Percentiles rank a stretch among this genome's conserved stretches.
Evolutionary conservation across 2,329 filamentous ascomycete genomes (phyloP).

Genomic region (Pezicula radicicola): DNA sequence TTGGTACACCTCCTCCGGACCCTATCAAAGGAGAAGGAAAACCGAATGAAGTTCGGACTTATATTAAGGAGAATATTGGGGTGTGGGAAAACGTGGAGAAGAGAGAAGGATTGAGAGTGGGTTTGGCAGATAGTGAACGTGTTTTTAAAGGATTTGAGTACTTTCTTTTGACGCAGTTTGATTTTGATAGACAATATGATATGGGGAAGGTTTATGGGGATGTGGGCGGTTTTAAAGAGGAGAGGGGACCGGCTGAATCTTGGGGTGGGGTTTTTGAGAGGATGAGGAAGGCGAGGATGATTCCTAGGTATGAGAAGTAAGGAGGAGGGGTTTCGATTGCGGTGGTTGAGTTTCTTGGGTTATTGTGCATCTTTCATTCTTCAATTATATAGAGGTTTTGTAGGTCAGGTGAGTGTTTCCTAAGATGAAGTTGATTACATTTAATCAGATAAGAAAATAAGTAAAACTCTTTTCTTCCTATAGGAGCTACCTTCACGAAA

Average conservation of each 20-base stretch:
- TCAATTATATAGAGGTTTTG: background rate
- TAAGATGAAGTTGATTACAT: no score
- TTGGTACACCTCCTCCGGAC: slow-evolving; percentile 30
- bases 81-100: slow-evolving; percentile 30
- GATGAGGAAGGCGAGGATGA: slow-evolving; percentile 38
- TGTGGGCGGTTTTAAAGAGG: slow-evolving; percentile 34
- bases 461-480: no score
- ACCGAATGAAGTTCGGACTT: slow-evolving; percentile 29
- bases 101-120: slow-evolving; percentile 34
- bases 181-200: slow-evolving; percentile 42
- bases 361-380: background rate
- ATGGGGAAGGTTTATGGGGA: slow-evolving; percentile 39
- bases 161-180: slow-evolving; percentile 39
- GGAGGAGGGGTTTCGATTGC: no score
- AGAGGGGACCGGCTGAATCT: slow-evolving; percentile 32
- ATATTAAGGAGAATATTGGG: slow-evolving; percentile 29
- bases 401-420: no score
- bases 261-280: slow-evolving; percentile 40
- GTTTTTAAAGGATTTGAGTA: slow-evolving; percentile 37
- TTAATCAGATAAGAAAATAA: no score
- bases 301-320: slow-evolving; percentile 25
- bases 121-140: slow-evolving; percentile 33
- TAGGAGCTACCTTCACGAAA: no score
- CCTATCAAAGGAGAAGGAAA: slow-evolving; percentile 9
- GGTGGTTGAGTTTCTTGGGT: no score